Percentiles rank a stretch among this genome's conserved stretches.
Evolutionary conservation across 805 yeast genomes (phyloP).

Genomic region (Candida manassasensis): DNA sequence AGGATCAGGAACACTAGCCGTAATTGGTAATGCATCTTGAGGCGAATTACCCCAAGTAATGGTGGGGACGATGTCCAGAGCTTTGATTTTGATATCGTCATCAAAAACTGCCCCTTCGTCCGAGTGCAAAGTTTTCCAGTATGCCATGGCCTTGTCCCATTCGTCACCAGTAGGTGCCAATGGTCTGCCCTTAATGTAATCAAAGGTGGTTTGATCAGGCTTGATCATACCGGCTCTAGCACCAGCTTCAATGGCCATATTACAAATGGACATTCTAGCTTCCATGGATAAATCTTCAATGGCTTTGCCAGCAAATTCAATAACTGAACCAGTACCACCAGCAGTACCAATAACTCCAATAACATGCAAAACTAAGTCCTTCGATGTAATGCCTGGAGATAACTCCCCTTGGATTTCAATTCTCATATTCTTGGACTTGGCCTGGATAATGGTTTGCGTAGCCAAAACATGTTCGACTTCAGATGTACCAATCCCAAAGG

Average conservation of each 20-base stretch:
- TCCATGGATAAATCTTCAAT: constrained; percentile 89
- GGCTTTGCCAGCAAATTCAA: constrained; percentile 96
- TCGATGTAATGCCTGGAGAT: constrained; percentile 86
- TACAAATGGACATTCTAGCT: constrained; percentile 99
- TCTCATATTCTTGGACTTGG: constrained; percentile 95
- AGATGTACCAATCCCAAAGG: constrained; percentile 98
- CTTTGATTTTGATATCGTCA: constrained; percentile 72
- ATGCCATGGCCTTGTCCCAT: constrained; percentile 90
- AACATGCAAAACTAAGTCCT: constrained; percentile 90
- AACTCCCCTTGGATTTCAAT: constrained; percentile 81
- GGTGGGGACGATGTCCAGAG: constrained; percentile 86
- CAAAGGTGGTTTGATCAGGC: constrained; percentile 87
- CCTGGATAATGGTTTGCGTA: constrained; percentile 92
- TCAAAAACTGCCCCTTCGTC: constrained; percentile 92
- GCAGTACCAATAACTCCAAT: constrained; percentile 98
- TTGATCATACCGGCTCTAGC: constrained; percentile 99
- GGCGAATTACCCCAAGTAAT: constrained; percentile 99
- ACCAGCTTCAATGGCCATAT: constrained; percentile 98
- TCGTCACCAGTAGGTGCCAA: constrained; percentile 90
- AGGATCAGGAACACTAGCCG: constrained; percentile 90
- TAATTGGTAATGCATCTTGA: constrained; percentile 95
- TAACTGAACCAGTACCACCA: constrained; percentile 97
- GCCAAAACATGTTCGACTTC: constrained; percentile 99
- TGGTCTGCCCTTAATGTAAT: constrained; percentile 89
- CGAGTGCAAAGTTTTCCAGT: constrained; percentile 85